Evolutionary conservation across 345 rosid genomes (phyloP).

Genomic region (Arabis hirsuta): DNA sequence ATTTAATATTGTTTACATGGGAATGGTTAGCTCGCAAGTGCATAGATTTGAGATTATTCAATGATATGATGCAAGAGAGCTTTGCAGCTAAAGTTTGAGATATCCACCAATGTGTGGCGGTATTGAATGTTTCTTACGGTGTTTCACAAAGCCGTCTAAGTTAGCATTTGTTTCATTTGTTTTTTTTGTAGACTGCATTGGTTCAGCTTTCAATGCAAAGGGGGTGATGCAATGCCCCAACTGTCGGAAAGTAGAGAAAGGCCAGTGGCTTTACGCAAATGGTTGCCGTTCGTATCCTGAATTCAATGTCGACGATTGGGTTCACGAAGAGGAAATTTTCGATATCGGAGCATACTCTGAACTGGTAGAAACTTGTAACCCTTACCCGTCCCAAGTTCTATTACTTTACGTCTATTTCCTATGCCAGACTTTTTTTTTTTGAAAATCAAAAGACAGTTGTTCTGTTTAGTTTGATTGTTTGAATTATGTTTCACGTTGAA

Average conservation of each 20-base stretch:
- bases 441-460: too few species aligned
- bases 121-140: background rate
- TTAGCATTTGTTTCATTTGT: slow-evolving; percentile 25
- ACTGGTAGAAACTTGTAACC: slow-evolving; percentile 56
- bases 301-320: slow-evolving; percentile 85
- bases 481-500: slow-evolving; percentile 4
- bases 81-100: background rate
- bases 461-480: background rate
- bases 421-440: too few species aligned
- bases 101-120: background rate
- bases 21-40: background rate
- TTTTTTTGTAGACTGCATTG: slow-evolving; percentile 78
- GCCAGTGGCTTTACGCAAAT: slow-evolving; percentile 96
- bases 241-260: slow-evolving; percentile 96
- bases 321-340: slow-evolving; percentile 87
- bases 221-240: slow-evolving; percentile 99
- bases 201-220: slow-evolving; percentile 95
- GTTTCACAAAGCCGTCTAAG: slow-evolving; percentile 12
- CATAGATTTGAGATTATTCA: background rate
- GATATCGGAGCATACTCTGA: slow-evolving; percentile 78
- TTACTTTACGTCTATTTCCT: too few species aligned
- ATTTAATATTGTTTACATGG: background rate
- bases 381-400: background rate
- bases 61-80: slow-evolving; percentile 18
- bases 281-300: slow-evolving; percentile 79